Evolutionary conservation across 2,329 filamentous ascomycete species (phyloP), one percentile per base, ranked within the genome.

Genomic region (Myriosclerotinia curreyana): DNA sequence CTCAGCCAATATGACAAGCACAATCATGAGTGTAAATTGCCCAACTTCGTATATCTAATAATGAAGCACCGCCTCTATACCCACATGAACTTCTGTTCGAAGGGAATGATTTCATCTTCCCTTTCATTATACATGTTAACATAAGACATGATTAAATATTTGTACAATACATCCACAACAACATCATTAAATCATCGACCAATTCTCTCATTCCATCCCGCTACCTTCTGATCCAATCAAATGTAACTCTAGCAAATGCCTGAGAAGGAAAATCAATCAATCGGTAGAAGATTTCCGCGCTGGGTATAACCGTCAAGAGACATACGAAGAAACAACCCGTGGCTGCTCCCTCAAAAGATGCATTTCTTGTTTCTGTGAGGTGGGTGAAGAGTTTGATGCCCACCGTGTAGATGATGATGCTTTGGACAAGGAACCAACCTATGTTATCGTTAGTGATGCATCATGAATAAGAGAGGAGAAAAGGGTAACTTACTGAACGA

Each of bases 351-450:
- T 56, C 54, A 1, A 56, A 56, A 3, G 54, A 46, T 34, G 40
- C 40, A 9, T 56, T 56, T 46, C 20, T 46, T 17, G 28, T 34
- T 34, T 56, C 54, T 3, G 54, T 56, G 25, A 56, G 54, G 34
- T 65, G 56, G 34, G 53, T 31, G 28, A 66, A 78, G 3, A 76
- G 65, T 62, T 76, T 77, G 69, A 80, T 77, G 54, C 78, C 78
- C 12, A 74, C 73, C 1, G 75, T 76, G 69, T 79, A 80, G 46
- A 78, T 72, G 48, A 80, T 70, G 59, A 75, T 75, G 14, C 75
- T 71, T 67, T 79, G 77, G 7, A 77, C 65, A 44, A 79, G 73
- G 66, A 79, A 79, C 65, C 74, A 75, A 68, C 77, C 77, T 79
- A 49, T 42, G 17, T 22, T 17, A 52, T 46, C 22, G 12, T 60